Conservation (phyloP, 2,329 filamentous ascomycete genomes). For the Ophiognomonia clavigignenti-juglandacearum region DNA sequence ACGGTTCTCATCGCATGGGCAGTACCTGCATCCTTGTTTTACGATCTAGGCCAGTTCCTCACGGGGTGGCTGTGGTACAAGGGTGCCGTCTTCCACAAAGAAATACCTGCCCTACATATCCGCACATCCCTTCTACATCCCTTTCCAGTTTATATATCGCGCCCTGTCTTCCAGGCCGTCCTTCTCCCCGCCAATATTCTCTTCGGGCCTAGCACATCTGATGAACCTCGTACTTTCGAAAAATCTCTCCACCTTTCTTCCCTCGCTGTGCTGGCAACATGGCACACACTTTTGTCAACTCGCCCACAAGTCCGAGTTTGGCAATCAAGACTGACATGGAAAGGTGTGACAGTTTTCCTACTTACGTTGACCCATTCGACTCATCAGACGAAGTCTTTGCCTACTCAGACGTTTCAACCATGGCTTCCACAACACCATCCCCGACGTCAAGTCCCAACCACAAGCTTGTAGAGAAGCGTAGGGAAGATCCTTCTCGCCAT, state of each 20-base stretch:
- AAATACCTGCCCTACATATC: too few species aligned
- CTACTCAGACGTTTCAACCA: constrained; percentile 13
- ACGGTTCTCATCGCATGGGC: too few species aligned
- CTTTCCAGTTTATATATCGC: too few species aligned
- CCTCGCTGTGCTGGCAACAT: neutral
- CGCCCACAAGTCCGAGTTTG: constrained; percentile 15
- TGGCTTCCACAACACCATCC: constrained; percentile 23
- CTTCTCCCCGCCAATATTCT: too few species aligned
- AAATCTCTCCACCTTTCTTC: neutral
- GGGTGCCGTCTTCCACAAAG: too few species aligned
- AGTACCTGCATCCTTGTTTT: too few species aligned
- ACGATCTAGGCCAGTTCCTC: too few species aligned
- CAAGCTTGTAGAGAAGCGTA: constrained; percentile 25
- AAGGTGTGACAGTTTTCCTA: constrained; percentile 26
- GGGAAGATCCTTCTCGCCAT: constrained; percentile 47
- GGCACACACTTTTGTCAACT: neutral
- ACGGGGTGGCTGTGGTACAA: too few species aligned
- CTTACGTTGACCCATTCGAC: constrained; percentile 28
- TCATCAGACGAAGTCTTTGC: constrained; percentile 23
- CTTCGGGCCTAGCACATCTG: too few species aligned
- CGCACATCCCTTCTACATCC: too few species aligned
- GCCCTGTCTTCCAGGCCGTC: too few species aligned
- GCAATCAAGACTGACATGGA: constrained; percentile 27
- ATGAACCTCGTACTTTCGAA: neutral
- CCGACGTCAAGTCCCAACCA: constrained; percentile 18